Percentiles rank a stretch among this genome's conserved stretches.
Conservation (phyloP, 2,329 filamentous ascomycete species). For the Talaromyces sp. region DNA sequence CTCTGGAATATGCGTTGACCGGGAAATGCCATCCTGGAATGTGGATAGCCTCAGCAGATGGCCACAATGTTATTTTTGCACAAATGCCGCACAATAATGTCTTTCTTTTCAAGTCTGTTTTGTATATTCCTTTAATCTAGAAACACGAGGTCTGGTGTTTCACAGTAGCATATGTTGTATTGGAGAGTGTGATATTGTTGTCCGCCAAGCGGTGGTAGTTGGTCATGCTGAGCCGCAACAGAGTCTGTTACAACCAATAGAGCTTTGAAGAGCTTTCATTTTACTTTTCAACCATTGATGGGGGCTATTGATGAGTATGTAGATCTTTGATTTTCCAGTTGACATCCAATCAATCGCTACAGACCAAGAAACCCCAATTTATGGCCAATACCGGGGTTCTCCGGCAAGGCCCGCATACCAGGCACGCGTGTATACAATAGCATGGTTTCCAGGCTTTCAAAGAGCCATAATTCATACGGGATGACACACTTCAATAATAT, state of each 20-base stretch:
- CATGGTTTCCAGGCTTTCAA: neutral
- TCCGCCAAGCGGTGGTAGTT: neutral
- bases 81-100: too few relatives aligned
- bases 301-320: neutral
- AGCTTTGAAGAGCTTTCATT: neutral
- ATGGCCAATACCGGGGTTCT: neutral
- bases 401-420: constrained; percentile 3
- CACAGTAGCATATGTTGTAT: neutral
- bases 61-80: neutral
- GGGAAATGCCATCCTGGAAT: constrained; percentile 8
- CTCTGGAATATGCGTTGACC: constrained; percentile 2
- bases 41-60: neutral
- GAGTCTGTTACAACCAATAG: neutral
- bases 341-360: neutral
- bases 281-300: neutral
- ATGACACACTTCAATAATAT: too few relatives aligned
- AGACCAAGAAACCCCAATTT: neutral
- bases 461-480: neutral
- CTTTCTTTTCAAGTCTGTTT: too few relatives aligned
- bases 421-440: neutral
- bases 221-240: neutral
- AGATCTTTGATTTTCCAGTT: neutral
- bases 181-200: neutral
- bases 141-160: neutral
- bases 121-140: neutral